These are phyloP conservation scores for Termitomyces bulborhizus DNA, from an alignment of 768 basidiomycete genomes.

Conservation along the genomic window DNA sequence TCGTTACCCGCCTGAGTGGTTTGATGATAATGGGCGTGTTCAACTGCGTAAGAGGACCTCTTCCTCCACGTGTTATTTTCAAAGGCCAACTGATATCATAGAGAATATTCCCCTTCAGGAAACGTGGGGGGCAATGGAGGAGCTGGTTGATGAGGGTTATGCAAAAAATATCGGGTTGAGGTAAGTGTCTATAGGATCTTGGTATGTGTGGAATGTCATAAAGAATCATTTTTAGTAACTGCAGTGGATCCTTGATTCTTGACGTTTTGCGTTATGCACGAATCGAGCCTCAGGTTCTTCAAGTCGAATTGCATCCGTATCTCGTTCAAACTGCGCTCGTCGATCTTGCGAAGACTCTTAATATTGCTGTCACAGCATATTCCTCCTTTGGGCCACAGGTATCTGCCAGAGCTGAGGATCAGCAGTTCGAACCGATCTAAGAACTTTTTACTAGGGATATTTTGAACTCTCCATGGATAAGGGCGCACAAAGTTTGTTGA, in stretches of 20 bases:
- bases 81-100: constrained; percentile 13
- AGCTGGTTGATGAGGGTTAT: constrained; percentile 62
- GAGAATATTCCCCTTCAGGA: constrained; percentile 68
- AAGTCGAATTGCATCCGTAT: constrained; percentile 70
- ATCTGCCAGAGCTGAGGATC: background rate
- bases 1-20: constrained; percentile 84
- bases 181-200: constrained; percentile 21
- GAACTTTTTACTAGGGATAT: constrained; percentile 29
- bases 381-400: constrained; percentile 39
- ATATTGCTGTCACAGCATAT: constrained; percentile 64
- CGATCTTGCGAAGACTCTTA: constrained; percentile 45
- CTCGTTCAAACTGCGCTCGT: constrained; percentile 55
- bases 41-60: constrained; percentile 41
- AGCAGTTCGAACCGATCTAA: background rate
- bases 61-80: background rate
- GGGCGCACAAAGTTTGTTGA: constrained; percentile 43
- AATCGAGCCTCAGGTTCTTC: constrained; percentile 62
- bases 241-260: constrained; percentile 61
- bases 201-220: background rate
- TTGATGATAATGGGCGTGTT: constrained; percentile 64
- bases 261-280: constrained; percentile 79
- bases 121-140: constrained; percentile 83
- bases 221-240: constrained; percentile 46
- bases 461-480: constrained; percentile 63
- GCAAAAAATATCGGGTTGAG: constrained; percentile 78